These are phyloP conservation scores for Russula dissimulans DNA, from an alignment of 768 basidiomycete genomes.

Conservation along the genomic window DNA sequence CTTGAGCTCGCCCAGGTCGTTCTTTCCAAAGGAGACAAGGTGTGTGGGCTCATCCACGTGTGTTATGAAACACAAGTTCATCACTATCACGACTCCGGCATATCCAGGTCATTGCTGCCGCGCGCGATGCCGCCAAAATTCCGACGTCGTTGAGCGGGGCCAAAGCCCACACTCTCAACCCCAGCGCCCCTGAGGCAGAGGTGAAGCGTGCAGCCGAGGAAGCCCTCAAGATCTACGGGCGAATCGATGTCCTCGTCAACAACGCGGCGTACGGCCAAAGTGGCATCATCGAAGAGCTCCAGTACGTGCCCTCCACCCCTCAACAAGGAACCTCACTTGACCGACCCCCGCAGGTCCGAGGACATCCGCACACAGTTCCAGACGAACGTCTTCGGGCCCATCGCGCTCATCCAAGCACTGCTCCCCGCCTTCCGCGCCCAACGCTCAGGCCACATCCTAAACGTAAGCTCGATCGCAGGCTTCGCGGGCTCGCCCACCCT, in stretches of 20 bases:
- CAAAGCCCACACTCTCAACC: not conserved
- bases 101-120: not conserved
- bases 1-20: not conserved
- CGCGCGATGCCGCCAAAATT: not conserved
- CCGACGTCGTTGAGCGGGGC: not conserved
- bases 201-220: not conserved
- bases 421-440: too few species aligned
- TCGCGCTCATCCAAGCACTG: too few species aligned
- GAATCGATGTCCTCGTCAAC: constrained; percentile 13
- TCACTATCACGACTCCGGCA: not conserved
- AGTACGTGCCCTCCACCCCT: not conserved
- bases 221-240: constrained; percentile 9
- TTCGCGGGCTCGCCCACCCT: too few species aligned
- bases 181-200: not conserved
- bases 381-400: too few species aligned
- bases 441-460: too few species aligned
- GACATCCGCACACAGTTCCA: not conserved
- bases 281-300: constrained; percentile 6
- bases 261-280: not conserved
- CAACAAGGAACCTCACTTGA: too few species aligned
- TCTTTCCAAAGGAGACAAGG: not conserved
- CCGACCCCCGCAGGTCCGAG: not conserved
- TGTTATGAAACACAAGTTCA: too few species aligned
- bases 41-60: not conserved
- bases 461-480: too few species aligned